Evolutionary conservation across 75 land plant species (phyloP), one percentile per base, ranked within the genome.

Genomic region (Picea glauca): DNA sequence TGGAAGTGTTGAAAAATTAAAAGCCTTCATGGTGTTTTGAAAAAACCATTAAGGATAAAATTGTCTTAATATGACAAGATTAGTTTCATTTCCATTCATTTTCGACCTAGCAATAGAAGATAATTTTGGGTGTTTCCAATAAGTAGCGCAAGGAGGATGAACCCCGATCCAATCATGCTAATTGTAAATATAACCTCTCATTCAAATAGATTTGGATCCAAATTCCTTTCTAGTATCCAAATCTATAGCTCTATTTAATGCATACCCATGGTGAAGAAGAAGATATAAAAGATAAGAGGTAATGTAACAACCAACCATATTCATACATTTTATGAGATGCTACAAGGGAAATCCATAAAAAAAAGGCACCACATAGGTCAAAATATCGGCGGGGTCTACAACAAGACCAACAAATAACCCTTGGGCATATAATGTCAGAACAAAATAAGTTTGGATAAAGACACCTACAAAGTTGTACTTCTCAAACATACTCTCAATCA

Each of bases 301-400:
- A 79, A 97, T 94, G 76, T 97, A 95, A 66, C 99, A 83, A n/a
- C 98, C 99, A 83, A 95, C 99, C 75, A 97, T 91, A 87, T 97
- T 97, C 92, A 97, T 95, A 75, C 98, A 85, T 78, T 94, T 97
- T n/a, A 98, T 97, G 60, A 93, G 89, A 84, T 97, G 99, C 56
- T n/a, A 94, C 98, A 80, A 92, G 94, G 65, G 99, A 94, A 76
- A 97, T 35, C 99, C 99, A 93, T 94, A 98, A 80, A 97, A 95
- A 83, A 97, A 98, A 15, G 99, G 99, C 72, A 97, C 99, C 93
- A 97, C 96, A 85, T 97, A 98, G 65, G 99, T 97, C 35, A 94
- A 95, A 77, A 98, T 98, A 85, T 97, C 99, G 31, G 98, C 99
- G 82, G 95, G 91, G 75, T 97, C 99, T 78, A 97, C 89, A 9